phyloP scores from a whole-genome alignment of 78 protist genomes.

The Dictyostelium purpureum region DNA sequence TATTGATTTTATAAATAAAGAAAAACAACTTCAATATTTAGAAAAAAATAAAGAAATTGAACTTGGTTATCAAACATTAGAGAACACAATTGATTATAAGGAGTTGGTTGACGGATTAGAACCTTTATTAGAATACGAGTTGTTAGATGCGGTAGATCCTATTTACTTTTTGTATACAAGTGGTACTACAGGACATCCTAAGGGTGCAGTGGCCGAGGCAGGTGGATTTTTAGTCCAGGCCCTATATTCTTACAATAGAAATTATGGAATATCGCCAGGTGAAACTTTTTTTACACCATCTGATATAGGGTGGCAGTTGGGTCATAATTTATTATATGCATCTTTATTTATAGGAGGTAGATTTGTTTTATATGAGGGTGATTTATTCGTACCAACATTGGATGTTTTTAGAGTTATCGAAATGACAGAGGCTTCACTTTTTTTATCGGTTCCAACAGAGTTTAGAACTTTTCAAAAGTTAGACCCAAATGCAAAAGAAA shows the following conservation, averaged over 20 bases:
- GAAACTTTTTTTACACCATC: not conserved
- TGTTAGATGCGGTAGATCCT: constrained; percentile 83
- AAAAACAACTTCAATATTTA: too few species aligned
- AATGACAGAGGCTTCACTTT: too few species aligned
- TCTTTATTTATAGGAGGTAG: too few species aligned
- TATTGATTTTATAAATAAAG: not conserved
- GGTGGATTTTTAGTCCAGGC: constrained; percentile 48
- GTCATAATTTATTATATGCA: constrained; percentile 54
- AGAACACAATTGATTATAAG: not conserved
- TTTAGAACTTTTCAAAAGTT: too few species aligned
- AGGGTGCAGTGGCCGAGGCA: constrained; percentile 20
- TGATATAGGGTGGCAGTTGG: constrained; percentile 31
- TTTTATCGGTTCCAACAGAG: too few species aligned
- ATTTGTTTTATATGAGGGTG: too few species aligned
- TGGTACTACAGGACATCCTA: constrained; percentile 87
- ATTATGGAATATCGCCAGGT: not conserved
- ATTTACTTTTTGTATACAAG: constrained; percentile 91
- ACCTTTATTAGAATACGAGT: not conserved
- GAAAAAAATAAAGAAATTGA: not conserved
- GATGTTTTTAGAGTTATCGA: too few species aligned
- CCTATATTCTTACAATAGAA: not conserved
- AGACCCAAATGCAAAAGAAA: too few species aligned
- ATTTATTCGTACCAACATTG: too few species aligned
- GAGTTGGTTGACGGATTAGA: not conserved
- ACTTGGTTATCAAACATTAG: not conserved